Percentiles rank a stretch among this genome's conserved stretches.
Conservation (phyloP, 148 eudicot genomes). For the Heliamphora exappendiculata region DNA sequence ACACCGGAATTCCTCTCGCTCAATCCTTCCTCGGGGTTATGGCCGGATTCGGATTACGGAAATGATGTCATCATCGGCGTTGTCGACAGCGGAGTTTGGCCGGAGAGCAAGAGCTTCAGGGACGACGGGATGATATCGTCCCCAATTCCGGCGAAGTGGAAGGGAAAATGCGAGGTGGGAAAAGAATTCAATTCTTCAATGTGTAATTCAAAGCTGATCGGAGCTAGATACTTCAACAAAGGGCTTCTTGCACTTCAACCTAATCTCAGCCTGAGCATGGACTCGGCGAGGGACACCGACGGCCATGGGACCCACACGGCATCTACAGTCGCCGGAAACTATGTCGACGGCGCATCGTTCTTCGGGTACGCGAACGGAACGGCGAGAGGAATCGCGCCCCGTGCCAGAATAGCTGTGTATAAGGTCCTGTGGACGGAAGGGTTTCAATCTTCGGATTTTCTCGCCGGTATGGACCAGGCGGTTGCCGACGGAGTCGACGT, state of each 20-base stretch:
- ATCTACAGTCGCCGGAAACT: constrained; percentile 36
- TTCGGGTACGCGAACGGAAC: constrained; percentile 25
- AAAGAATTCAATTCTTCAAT: constrained; percentile 23
- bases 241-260: constrained; percentile 22
- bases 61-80: constrained; percentile 33
- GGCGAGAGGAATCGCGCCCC: constrained; percentile 29
- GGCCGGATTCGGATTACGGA: constrained; percentile 36
- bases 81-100: constrained; percentile 36
- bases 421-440: constrained; percentile 22
- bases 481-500: constrained; percentile 29
- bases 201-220: constrained; percentile 38
- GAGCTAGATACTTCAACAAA: constrained; percentile 31
- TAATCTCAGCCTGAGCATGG: constrained; percentile 3
- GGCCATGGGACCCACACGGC: constrained; percentile 57
- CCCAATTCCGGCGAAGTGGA: constrained; percentile 26
- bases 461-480: constrained; percentile 29
- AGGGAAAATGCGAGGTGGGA: constrained; percentile 31
- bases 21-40: constrained; percentile 21
- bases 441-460: constrained; percentile 13
- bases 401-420: constrained; percentile 28
- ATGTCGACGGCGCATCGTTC: constrained; percentile 17
- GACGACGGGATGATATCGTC: constrained; percentile 21
- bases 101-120: constrained; percentile 33
- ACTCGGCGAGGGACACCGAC: constrained; percentile 35
- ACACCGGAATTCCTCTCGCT: constrained; percentile 21